phyloP scores from a whole-genome alignment of 2,329 filamentous ascomycete genomes.

The Knufia fluminis region DNA sequence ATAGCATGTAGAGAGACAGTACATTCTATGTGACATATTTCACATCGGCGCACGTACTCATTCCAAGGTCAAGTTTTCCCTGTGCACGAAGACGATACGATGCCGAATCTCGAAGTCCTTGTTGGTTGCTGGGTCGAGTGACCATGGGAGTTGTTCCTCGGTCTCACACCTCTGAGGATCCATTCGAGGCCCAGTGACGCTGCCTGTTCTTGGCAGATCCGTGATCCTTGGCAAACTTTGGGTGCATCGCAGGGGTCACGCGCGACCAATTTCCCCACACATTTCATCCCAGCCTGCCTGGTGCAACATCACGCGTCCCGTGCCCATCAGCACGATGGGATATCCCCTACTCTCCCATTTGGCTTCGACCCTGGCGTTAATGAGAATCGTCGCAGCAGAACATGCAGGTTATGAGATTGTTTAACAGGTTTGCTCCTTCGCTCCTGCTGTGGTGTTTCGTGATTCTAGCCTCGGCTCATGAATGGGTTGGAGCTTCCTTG shows the following conservation, averaged over 20 bases:
- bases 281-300: background rate
- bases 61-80: too few species aligned
- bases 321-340: background rate
- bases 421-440: background rate
- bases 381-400: background rate
- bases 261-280: slow-evolving; percentile 2
- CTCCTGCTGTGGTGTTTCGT: background rate
- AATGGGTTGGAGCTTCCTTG: background rate
- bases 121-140: too few species aligned
- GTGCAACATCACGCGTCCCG: background rate
- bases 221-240: background rate
- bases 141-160: too few species aligned
- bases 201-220: background rate
- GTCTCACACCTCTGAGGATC: too few species aligned
- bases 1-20: too few species aligned
- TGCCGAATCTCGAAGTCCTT: too few species aligned
- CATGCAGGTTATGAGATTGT: background rate
- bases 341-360: too few species aligned
- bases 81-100: too few species aligned
- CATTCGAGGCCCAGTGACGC: background rate
- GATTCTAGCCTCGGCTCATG: background rate
- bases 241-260: background rate
- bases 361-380: background rate
- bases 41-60: too few species aligned
- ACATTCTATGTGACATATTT: too few species aligned